These are phyloP conservation scores for Suillus sp. DNA, from an alignment of 768 basidiomycete genomes.

Conservation along the genomic window DNA sequence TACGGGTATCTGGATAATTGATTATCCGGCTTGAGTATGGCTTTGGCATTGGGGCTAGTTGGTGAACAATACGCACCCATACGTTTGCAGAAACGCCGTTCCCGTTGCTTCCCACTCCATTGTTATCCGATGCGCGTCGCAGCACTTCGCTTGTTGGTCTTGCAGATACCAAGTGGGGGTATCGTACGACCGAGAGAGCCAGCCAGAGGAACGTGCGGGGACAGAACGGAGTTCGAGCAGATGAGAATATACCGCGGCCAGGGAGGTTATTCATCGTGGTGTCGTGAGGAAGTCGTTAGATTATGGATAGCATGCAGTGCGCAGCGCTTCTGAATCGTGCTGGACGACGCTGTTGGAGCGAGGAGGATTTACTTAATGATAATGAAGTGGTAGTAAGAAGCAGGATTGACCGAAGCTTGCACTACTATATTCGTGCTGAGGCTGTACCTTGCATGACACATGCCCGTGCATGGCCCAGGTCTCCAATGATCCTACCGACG, in stretches of 20 bases:
- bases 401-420: not conserved
- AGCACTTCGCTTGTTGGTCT: slow-evolving; percentile 7
- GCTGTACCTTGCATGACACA: not conserved
- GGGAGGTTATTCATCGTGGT: not conserved
- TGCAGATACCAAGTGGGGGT: slow-evolving; percentile 6
- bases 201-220: slow-evolving; percentile 4
- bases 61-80: slow-evolving; percentile 27
- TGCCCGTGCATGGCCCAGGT: slow-evolving; percentile 1
- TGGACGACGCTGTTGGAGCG: not conserved
- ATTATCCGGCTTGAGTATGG: not conserved
- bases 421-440: not conserved
- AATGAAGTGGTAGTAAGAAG: not conserved
- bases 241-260: not conserved
- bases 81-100: slow-evolving; percentile 16
- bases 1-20: slow-evolving; percentile 27
- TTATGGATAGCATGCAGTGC: slow-evolving; percentile 8
- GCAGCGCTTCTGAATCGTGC: not conserved
- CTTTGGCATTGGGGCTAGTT: not conserved
- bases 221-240: not conserved
- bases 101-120: not conserved
- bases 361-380: not conserved
- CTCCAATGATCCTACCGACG: not conserved
- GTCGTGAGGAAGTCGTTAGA: slow-evolving; percentile 12
- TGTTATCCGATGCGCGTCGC: not conserved
- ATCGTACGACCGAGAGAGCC: not conserved